These are phyloP conservation scores for Trifolium repens DNA, from an alignment of 306 rosid genomes.

Conservation along the genomic window DNA sequence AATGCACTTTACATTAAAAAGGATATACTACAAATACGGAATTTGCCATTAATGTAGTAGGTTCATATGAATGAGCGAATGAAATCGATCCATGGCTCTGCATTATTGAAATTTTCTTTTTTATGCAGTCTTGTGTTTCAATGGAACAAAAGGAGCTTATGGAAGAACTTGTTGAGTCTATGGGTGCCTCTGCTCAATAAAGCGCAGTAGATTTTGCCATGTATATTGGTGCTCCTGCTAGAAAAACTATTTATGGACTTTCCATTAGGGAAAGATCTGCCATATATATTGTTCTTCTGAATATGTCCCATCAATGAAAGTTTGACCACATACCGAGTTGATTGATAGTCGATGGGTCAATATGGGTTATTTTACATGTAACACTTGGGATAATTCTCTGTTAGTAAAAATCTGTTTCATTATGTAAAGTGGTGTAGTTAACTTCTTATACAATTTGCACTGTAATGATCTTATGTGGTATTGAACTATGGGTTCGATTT, in stretches of 20 bases:
- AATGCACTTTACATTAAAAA: not conserved
- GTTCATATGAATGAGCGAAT: slow-evolving; percentile 15
- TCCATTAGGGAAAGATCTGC: slow-evolving; percentile 36
- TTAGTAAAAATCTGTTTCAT: slow-evolving; percentile 22
- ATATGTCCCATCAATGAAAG: slow-evolving; percentile 16
- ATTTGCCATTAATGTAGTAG: not conserved
- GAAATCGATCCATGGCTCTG: slow-evolving; percentile 1
- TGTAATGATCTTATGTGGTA: slow-evolving; percentile 13
- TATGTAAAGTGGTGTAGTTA: slow-evolving; percentile 37
- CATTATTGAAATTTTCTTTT: slow-evolving; percentile 26
- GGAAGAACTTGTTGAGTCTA: slow-evolving; percentile 88
- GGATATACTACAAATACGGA: not conserved
- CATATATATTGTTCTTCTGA: slow-evolving; percentile 24
- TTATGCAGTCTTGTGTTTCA: slow-evolving; percentile 75
- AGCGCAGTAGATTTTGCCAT: slow-evolving; percentile 35
- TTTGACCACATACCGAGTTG: slow-evolving; percentile 29
- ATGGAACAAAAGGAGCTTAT: slow-evolving; percentile 86
- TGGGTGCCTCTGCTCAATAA: slow-evolving; percentile 64
- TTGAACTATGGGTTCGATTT: not conserved
- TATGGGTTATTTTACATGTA: slow-evolving; percentile 35
- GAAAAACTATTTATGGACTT: slow-evolving; percentile 46
- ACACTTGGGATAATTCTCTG: slow-evolving; percentile 8
- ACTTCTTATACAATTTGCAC: slow-evolving; percentile 25
- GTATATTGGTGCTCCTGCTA: slow-evolving; percentile 56
- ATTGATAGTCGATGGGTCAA: slow-evolving; percentile 26